Percentiles rank a stretch among this genome's conserved stretches.
Evolutionary conservation across 2,329 filamentous ascomycete species (phyloP).

Genomic region (Bipolaris cookei): DNA sequence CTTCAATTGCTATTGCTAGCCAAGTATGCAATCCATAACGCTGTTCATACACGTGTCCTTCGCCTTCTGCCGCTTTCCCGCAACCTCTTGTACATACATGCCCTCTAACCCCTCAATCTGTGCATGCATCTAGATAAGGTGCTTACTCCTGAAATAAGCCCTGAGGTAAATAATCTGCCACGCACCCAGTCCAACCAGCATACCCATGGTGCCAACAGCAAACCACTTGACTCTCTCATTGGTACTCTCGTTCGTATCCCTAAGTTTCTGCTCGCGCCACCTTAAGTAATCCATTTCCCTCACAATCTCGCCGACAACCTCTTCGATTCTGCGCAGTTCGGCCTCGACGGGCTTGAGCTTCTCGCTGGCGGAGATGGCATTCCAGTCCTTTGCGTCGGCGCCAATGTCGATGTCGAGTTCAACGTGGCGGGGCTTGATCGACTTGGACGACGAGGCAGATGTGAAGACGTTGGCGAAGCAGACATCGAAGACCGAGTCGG

Average conservation of each 20-base stretch:
- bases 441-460: conserved; percentile 30
- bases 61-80: not conserved
- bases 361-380: conserved; percentile 91
- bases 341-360: conserved; percentile 98
- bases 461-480: conserved; percentile 89
- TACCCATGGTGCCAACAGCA: conserved; percentile 88
- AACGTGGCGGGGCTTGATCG: conserved; percentile 66
- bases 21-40: conserved; percentile 25
- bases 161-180: conserved; percentile 99
- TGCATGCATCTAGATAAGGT: conserved; percentile 54
- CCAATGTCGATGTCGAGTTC: conserved; percentile 97
- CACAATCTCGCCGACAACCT: conserved; percentile 87
- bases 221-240: conserved; percentile 99
- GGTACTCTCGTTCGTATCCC: conserved; percentile 99
- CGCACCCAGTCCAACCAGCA: conserved; percentile 84
- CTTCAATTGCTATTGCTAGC: conserved; percentile 18
- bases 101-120: not conserved
- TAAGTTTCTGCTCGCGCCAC: conserved; percentile 85
- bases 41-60: not conserved
- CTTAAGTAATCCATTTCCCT: conserved; percentile 96
- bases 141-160: conserved; percentile 79
- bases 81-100: conserved; percentile 2
- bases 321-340: conserved; percentile 90
- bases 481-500: conserved; percentile 91
- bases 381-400: conserved; percentile 98